A percentile compares a stretch with the other conserved stretches of the same genome.
Conservation (phyloP, 208 protist species). For the Leishmania guyanensis region DNA sequence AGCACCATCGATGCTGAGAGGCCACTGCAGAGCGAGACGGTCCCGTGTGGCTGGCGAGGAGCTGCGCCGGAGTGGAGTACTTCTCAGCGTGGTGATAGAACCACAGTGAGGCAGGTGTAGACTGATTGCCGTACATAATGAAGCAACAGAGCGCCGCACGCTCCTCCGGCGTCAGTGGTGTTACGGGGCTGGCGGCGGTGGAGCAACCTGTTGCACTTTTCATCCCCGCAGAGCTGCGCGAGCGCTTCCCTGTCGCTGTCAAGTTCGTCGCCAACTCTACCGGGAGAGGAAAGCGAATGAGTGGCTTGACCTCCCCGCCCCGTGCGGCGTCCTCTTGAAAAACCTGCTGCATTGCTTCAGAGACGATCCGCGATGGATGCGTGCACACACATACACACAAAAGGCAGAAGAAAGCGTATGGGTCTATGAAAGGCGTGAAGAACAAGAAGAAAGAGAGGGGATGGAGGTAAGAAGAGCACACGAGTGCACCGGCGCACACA, state of each 20-base stretch:
- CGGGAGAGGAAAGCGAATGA: conserved; percentile 26
- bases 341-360: conserved; percentile 23
- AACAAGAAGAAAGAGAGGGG: not conserved
- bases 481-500: not conserved
- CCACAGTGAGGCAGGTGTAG: not conserved
- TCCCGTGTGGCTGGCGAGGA: not conserved
- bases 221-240: conserved; percentile 3
- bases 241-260: conserved; percentile 7
- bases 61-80: conserved; percentile 1
- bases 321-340: conserved; percentile 11
- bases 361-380: not conserved
- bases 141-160: conserved; percentile 11
- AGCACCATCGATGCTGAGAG: conserved; percentile 20
- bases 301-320: conserved; percentile 3
- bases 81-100: not conserved
- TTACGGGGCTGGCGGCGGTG: not conserved
- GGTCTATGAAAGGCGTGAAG: not conserved
- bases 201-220: not conserved
- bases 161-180: conserved; percentile 16
- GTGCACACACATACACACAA: not conserved
- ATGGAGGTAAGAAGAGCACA: not conserved
- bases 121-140: conserved; percentile 31
- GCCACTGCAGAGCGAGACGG: not conserved
- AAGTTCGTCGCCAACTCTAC: not conserved
- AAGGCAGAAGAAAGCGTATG: not conserved